Evolutionary conservation across 495 filamentous ascomycete species (phyloP), one percentile per base, ranked within the genome.

Genomic region (Corynascus novoguineensis): DNA sequence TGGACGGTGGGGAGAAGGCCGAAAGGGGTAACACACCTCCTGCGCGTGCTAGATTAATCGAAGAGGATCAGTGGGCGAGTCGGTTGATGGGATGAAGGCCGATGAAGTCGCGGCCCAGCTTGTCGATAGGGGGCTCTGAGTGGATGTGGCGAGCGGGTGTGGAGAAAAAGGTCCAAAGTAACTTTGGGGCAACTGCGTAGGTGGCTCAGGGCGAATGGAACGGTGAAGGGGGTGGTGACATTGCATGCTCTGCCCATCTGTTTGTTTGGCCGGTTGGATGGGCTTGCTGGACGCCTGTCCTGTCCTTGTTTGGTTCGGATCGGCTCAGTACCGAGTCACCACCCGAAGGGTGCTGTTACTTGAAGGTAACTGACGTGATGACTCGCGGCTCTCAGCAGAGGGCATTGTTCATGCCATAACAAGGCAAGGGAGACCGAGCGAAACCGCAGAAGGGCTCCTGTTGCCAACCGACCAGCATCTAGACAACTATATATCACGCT

Each of bases 131-230:
- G 5, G 1, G 24, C 10, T 22, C 12, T 63, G 60, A 45, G 35
- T 47, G 55, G 44, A 35, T 56, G 38, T 5, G 37, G 11, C 37
- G 54, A 14, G 19, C 31, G 28, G 34, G 19, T 32, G 53, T 27
- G 46, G 53, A 48, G 14, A 11, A 28, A 25, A 22, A 40, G 7
- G 44, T 21, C 22, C n/a, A n/a, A n/a, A n/a, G n/a, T n/a, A n/a
- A n/a, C n/a, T n/a, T 25, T 5, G 54, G 22, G 24, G 24, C 11
- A 41, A n/a, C 22, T 31, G 46, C 31, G 48, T 15, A 27, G 31
- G 48, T 37, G 31, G 48, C 46, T 32, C 46, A 32, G 28, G 29
- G 31, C 47, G 31, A 32, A 50, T 50, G 47, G 47, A 50, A 50
- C 47, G 31, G 47, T 35, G 47, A 32, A 50, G 47, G 31, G 11